Percentiles rank a stretch among this genome's conserved stretches.
Conservation (phyloP, 768 basidiomycete genomes). For the Leccinum imitatum region DNA sequence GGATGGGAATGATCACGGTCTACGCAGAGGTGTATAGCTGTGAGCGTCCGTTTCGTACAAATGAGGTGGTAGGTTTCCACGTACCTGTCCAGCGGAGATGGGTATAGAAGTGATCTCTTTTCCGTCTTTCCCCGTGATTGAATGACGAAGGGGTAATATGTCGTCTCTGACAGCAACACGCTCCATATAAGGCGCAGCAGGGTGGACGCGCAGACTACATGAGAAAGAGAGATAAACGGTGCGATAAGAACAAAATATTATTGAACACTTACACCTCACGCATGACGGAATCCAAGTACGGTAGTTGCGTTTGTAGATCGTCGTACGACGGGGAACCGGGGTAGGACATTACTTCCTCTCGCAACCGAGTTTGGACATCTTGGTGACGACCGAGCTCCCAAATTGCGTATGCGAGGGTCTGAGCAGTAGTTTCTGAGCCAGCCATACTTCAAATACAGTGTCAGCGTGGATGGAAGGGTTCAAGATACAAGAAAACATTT, state of each 20-base stretch:
- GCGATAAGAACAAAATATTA: neutral
- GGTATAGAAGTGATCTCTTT: slow-evolving; percentile 4
- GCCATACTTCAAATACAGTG: slow-evolving; percentile 1
- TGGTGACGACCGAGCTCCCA: slow-evolving; percentile 10
- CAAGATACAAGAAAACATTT: neutral
- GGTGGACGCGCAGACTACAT: slow-evolving; percentile 3
- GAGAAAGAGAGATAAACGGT: neutral
- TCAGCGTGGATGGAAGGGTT: neutral
- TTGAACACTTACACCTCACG: slow-evolving; percentile 5
- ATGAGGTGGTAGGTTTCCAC: neutral
- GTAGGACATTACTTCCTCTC: slow-evolving; percentile 2
- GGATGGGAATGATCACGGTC: slow-evolving; percentile 6
- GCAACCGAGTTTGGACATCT: neutral
- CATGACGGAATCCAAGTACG: slow-evolving; percentile 7
- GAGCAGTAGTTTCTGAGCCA: slow-evolving; percentile 7
- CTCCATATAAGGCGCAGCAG: slow-evolving; percentile 3
- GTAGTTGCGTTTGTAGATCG: slow-evolving; percentile 7
- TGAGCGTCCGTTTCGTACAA: neutral
- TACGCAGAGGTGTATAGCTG: neutral
- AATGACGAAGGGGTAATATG: slow-evolving; percentile 3
- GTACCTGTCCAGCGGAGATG: slow-evolving; percentile 8
- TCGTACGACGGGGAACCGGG: slow-evolving; percentile 7
- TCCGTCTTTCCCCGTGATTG: slow-evolving; percentile 1
- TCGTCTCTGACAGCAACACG: slow-evolving; percentile 6
- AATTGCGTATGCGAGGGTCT: slow-evolving; percentile 8